Evolutionary conservation across 1,284 basidiomycete species (phyloP).

Genomic region (Ceratobasidium sp.): DNA sequence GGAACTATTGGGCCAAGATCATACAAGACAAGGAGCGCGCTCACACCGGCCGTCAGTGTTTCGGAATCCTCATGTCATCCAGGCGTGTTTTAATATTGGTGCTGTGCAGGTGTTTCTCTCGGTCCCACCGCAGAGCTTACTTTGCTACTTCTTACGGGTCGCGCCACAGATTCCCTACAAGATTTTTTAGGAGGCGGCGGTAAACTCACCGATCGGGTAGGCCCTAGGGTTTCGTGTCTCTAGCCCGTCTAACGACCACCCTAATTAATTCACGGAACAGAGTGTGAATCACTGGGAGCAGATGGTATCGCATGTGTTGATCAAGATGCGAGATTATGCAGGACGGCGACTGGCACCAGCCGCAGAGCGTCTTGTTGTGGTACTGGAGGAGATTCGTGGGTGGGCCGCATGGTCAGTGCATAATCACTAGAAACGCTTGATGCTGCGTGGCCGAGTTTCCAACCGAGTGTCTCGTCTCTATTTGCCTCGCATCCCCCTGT

Average conservation of each 20-base stretch:
- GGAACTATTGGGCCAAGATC: constrained; percentile 77
- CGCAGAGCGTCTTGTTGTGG: constrained; percentile 77
- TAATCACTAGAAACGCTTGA: not conserved
- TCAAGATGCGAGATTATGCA: constrained; percentile 77
- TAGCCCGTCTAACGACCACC: constrained; percentile 3
- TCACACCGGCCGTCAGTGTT: constrained; percentile 72
- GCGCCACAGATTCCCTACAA: constrained; percentile 72
- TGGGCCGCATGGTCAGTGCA: constrained; percentile 77
- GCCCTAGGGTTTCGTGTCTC: constrained; percentile 44
- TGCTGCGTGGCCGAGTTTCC: constrained; percentile 29
- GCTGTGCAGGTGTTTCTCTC: constrained; percentile 32
- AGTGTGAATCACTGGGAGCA: constrained; percentile 75
- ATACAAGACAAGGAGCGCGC: constrained; percentile 73
- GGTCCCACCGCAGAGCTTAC: constrained; percentile 76
- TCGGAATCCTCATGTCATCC: not conserved
- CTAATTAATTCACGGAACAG: constrained; percentile 29
- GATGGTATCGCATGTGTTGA: constrained; percentile 74
- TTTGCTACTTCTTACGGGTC: constrained; percentile 76
- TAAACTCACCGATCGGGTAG: constrained; percentile 82
- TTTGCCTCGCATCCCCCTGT: constrained; percentile 13
- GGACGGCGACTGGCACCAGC: constrained; percentile 78
- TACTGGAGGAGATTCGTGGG: constrained; percentile 79
- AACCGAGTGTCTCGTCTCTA: constrained; percentile 4
- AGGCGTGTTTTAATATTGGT: constrained; percentile 42
- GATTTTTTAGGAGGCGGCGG: constrained; percentile 83